These are phyloP conservation scores for Penicillium olsonii DNA, from an alignment of 2,329 filamentous ascomycete genomes.

Conservation along the genomic window DNA sequence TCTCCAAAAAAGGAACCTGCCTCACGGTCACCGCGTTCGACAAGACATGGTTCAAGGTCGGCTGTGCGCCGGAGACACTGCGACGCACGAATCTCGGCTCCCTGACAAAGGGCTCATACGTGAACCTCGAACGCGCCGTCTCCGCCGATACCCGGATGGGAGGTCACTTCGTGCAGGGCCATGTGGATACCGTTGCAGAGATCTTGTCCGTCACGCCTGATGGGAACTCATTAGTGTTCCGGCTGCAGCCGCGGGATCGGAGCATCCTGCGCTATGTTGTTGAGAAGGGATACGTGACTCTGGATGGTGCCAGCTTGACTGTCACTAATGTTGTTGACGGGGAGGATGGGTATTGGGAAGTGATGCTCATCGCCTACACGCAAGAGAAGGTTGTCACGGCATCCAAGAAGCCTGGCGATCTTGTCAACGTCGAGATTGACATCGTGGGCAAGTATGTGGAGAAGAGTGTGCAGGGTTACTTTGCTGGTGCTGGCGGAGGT, in stretches of 20 bases:
- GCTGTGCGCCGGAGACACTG: constrained; percentile 92
- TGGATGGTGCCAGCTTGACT: constrained; percentile 93
- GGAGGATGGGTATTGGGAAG: constrained; percentile 81
- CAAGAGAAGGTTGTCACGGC: constrained; percentile 88
- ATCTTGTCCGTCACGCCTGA: constrained; percentile 74
- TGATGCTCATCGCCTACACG: constrained; percentile 97
- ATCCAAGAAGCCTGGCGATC: constrained; percentile 73
- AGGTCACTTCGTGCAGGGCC: constrained; percentile 96
- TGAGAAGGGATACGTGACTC: constrained; percentile 91
- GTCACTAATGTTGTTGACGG: constrained; percentile 81
- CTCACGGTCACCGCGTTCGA: constrained; percentile 82
- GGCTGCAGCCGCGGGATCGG: constrained; percentile 70
- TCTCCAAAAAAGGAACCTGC: constrained; percentile 64
- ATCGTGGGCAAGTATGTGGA: constrained; percentile 68
- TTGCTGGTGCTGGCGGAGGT: constrained; percentile 49
- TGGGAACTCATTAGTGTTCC: constrained; percentile 86
- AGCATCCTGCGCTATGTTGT: constrained; percentile 82
- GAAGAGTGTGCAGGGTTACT: constrained; percentile 83
- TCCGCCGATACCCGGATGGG: constrained; percentile 92
- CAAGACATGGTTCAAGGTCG: constrained; percentile 74
- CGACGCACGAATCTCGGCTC: constrained; percentile 91
- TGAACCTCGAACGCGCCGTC: constrained; percentile 94
- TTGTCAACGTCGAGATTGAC: constrained; percentile 91
- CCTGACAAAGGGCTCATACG: constrained; percentile 64
- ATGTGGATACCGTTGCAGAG: constrained; percentile 85